These are phyloP conservation scores for Citrus mangshanensis DNA, from an alignment of 345 rosid genomes.

Conservation along the genomic window DNA sequence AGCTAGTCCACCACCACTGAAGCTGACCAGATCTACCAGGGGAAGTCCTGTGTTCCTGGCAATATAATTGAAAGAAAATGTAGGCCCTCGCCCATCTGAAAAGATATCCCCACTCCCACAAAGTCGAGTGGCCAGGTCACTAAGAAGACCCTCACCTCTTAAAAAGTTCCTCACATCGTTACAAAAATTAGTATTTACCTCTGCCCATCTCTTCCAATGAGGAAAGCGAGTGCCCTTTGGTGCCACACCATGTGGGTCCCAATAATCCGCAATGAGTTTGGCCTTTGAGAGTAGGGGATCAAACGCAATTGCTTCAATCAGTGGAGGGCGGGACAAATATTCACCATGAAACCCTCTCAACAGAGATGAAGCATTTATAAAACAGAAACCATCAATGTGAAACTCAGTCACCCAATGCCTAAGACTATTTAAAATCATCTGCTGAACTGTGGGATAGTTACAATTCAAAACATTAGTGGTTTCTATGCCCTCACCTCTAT, in stretches of 20 bases:
- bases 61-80: constrained; percentile 72
- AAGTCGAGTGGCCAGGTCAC: constrained; percentile 82
- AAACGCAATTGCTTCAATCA: constrained; percentile 84
- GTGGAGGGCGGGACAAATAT: constrained; percentile 70
- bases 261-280: constrained; percentile 77
- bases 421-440: constrained; percentile 72
- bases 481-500: constrained; percentile 31
- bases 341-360: constrained; percentile 72
- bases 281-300: constrained; percentile 79
- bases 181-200: constrained; percentile 67
- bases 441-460: constrained; percentile 69
- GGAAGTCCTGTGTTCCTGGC: constrained; percentile 78
- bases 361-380: constrained; percentile 70
- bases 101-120: constrained; percentile 91
- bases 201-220: constrained; percentile 94
- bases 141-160: constrained; percentile 65
- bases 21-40: constrained; percentile 88
- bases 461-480: constrained; percentile 59
- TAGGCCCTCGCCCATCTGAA: constrained; percentile 82
- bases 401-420: constrained; percentile 81
- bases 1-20: constrained; percentile 46
- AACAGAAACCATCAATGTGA: constrained; percentile 88
- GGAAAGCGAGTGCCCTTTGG: constrained; percentile 58
- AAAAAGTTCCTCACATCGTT: constrained; percentile 64
- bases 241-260: constrained; percentile 48